phyloP scores from a whole-genome alignment of 768 basidiomycete species.

The Pholiota conissans region DNA sequence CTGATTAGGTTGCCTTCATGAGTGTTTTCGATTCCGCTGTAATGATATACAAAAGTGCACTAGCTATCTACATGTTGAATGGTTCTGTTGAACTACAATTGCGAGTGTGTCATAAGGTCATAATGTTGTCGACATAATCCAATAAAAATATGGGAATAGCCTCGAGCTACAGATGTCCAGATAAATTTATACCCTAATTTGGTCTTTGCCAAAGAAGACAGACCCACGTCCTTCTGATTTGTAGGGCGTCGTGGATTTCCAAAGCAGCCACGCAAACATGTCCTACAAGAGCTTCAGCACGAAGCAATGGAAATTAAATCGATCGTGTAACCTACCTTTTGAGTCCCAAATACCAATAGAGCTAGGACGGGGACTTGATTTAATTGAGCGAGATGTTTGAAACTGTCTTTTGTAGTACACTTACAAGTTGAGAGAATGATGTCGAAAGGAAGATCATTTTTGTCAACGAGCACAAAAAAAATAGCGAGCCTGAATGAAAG shows the following conservation, averaged over 20 bases:
- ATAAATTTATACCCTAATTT: not conserved
- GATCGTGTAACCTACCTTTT: constrained; percentile 9
- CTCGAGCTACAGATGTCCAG: not conserved
- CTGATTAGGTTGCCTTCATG: no score
- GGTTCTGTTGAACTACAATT: not conserved
- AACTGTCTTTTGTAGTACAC: not conserved
- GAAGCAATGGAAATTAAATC: not conserved
- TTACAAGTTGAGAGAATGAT: constrained; percentile 21
- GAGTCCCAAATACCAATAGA: constrained; percentile 23
- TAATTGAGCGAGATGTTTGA: not conserved
- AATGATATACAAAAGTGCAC: no score
- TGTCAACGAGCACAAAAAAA: constrained; percentile 14
- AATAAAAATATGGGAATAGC: not conserved
- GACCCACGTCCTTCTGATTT: constrained; percentile 8
- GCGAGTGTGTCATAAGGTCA: not conserved
- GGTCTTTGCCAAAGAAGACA: constrained; percentile 6
- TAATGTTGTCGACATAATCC: not conserved
- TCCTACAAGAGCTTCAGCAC: constrained; percentile 7
- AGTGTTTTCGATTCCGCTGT: no score
- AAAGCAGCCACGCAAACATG: constrained; percentile 14
- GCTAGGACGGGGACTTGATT: constrained; percentile 18
- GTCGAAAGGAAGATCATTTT: constrained; percentile 17
- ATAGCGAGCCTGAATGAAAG: constrained; percentile 15
- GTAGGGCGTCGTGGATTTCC: constrained; percentile 6
- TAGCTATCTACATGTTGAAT: not conserved